Percentiles rank a stretch among this genome's conserved stretches.
Evolutionary conservation across 148 eudicot species (phyloP).

Genomic region (Dysphania ambrosioides): DNA sequence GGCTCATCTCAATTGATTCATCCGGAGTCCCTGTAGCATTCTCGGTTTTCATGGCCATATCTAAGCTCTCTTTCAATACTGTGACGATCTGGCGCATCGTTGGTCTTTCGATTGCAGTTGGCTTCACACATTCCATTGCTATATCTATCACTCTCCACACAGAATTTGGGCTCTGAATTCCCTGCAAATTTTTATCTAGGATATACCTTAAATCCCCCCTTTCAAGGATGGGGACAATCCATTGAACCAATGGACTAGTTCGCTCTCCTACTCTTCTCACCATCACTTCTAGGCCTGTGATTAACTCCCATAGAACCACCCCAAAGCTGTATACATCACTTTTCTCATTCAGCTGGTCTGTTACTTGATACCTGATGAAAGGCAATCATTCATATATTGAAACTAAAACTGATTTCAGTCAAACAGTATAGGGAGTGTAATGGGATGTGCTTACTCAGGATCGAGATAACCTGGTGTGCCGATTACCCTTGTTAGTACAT

Average conservation of each 20-base stretch:
- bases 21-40: background rate
- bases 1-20: slow-evolving; percentile 7
- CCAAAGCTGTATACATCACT: slow-evolving; percentile 32
- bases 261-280: background rate
- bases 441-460: slow-evolving; percentile 24
- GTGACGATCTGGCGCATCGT: slow-evolving; percentile 30
- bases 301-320: slow-evolving; percentile 33
- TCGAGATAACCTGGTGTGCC: slow-evolving; percentile 33
- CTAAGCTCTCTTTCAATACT: slow-evolving; percentile 32
- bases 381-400: background rate
- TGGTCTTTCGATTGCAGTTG: slow-evolving; percentile 23
- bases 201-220: slow-evolving; percentile 26
- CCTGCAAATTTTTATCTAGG: slow-evolving; percentile 29
- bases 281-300: slow-evolving; percentile 29
- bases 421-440: background rate
- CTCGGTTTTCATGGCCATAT: background rate
- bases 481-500: slow-evolving; percentile 21
- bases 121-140: slow-evolving; percentile 34
- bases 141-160: slow-evolving; percentile 27
- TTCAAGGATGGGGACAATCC: slow-evolving; percentile 19
- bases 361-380: slow-evolving; percentile 22
- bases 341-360: slow-evolving; percentile 10
- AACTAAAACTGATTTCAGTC: too few relatives aligned
- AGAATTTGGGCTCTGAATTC: slow-evolving; percentile 20
- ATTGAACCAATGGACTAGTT: slow-evolving; percentile 10